Percentiles rank a stretch among this genome's conserved stretches.
Conservation (phyloP, 176 grass and related monocot genomes). For the Aegilops umbellulata region DNA sequence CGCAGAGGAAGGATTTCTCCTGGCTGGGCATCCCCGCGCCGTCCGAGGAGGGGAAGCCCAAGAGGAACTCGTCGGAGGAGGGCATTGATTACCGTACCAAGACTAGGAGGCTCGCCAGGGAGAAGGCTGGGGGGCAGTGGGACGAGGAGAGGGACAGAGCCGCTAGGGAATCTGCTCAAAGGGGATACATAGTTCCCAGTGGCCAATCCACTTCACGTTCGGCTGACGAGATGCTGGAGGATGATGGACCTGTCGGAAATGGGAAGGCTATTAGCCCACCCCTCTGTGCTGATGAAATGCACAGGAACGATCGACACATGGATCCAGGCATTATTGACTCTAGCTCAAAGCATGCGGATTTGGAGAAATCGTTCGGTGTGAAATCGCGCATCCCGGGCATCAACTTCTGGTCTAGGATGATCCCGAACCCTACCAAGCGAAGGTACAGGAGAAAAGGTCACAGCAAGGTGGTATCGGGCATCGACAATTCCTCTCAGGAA, state of each 20-base stretch:
- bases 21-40: conserved; percentile 83
- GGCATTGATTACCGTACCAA: conserved; percentile 88
- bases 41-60: conserved; percentile 48
- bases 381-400: conserved; percentile 50
- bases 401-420: conserved; percentile 66
- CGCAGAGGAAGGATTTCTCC: conserved; percentile 89
- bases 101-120: conserved; percentile 78
- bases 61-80: conserved; percentile 72
- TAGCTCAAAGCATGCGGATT: conserved; percentile 64
- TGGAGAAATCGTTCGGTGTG: conserved; percentile 71
- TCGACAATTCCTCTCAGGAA: conserved; percentile 69
- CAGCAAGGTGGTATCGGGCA: conserved; percentile 53
- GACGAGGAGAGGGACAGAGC: conserved; percentile 46
- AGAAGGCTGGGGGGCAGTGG: conserved; percentile 47
- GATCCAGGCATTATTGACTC: conserved; percentile 53
- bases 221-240: conserved; percentile 32
- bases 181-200: conserved; percentile 66
- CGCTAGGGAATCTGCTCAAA: conserved; percentile 68
- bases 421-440: conserved; percentile 40
- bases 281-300: conserved; percentile 79
- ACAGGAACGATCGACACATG: conserved; percentile 67
- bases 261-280: conserved; percentile 44
- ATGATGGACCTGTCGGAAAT: conserved; percentile 21
- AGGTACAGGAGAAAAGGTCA: conserved; percentile 60
- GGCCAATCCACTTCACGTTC: conserved; percentile 22